Conservation (phyloP, 768 basidiomycete genomes). For the Mycena epipterygia region DNA sequence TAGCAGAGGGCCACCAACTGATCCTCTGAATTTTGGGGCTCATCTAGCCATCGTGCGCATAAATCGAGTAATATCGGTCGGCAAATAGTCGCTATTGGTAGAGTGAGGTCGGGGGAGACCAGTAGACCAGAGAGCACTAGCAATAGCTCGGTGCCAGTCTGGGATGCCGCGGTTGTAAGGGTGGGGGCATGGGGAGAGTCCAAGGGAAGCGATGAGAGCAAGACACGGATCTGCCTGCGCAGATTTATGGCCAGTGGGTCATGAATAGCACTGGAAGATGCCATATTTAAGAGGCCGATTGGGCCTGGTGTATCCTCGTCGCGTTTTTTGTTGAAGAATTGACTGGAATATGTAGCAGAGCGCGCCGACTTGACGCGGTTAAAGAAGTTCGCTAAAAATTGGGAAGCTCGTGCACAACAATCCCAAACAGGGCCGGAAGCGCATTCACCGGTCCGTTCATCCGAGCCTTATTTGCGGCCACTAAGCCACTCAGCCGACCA, state of each 20-base stretch:
- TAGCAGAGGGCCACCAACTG: conserved; percentile 71
- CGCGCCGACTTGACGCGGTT: too few relatives aligned
- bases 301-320: too few relatives aligned
- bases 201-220: conserved; percentile 61
- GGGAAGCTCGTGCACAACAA: too few relatives aligned
- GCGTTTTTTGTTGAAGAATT: too few relatives aligned
- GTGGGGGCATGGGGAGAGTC: conserved; percentile 54
- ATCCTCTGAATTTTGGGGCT: conserved; percentile 60
- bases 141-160: conserved; percentile 57
- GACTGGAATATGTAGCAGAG: too few relatives aligned
- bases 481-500: too few relatives aligned
- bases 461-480: too few relatives aligned
- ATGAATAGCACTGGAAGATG: conserved; percentile 49
- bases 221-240: conserved; percentile 61
- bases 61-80: conserved; percentile 86
- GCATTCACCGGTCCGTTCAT: too few relatives aligned
- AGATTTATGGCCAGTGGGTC: conserved; percentile 76
- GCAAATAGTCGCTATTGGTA: conserved; percentile 73
- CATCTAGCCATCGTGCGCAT: conserved; percentile 85
- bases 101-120: conserved; percentile 71
- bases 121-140: conserved; percentile 71
- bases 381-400: too few relatives aligned
- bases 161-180: conserved; percentile 55
- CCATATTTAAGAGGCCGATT: conserved; percentile 25
- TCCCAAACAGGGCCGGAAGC: too few relatives aligned